phyloP scores from a whole-genome alignment of 257 asterid genomes.

The Solanum tarijense region DNA sequence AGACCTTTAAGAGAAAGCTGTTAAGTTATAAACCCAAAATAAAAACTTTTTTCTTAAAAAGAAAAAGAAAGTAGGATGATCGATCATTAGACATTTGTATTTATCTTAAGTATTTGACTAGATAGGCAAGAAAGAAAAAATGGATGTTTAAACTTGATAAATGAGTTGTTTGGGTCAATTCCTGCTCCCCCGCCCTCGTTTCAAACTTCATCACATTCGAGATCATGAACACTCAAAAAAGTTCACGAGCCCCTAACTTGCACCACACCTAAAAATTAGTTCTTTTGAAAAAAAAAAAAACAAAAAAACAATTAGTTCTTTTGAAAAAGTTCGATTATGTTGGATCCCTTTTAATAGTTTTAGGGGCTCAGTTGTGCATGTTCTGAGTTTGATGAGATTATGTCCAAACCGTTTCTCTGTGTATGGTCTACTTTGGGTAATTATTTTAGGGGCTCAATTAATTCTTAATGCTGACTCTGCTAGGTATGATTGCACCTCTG shows the following conservation, averaged over 20 bases:
- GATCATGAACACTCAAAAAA: neutral
- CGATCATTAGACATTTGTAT: neutral
- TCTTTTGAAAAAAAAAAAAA: too few species aligned
- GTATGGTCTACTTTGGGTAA: neutral
- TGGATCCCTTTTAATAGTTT: neutral
- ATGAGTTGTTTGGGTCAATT: neutral
- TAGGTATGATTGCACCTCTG: neutral
- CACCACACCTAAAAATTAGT: neutral
- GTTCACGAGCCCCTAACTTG: neutral
- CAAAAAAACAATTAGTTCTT: neutral
- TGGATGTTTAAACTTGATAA: neutral
- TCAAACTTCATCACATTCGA: neutral
- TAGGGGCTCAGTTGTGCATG: neutral
- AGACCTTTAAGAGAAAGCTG: neutral
- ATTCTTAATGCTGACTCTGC: neutral
- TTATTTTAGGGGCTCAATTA: neutral
- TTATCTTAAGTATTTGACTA: neutral
- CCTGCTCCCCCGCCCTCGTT: neutral
- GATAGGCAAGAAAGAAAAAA: neutral
- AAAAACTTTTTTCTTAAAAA: neutral
- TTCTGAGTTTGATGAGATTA: neutral
- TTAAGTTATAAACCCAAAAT: neutral
- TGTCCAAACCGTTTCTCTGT: neutral
- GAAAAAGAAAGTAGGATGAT: neutral
- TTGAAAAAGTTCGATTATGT: neutral